These are phyloP conservation scores for Vitellaria paradoxa DNA, from an alignment of 179 eudicot genomes.

Conservation along the genomic window DNA sequence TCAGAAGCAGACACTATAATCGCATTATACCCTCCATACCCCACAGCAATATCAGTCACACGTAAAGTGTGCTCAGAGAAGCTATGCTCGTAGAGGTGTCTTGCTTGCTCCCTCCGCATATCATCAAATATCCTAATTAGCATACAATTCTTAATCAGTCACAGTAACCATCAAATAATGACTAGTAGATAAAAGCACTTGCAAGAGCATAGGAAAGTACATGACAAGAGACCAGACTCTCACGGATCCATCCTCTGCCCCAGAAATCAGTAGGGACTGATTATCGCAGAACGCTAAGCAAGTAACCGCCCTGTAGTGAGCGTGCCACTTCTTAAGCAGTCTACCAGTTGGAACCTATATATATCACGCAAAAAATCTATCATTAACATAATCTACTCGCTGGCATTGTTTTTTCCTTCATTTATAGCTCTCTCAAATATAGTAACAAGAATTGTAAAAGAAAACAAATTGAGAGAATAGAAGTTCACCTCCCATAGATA, in stretches of 20 bases:
- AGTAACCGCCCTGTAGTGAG: conserved; percentile 72
- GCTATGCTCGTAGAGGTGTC: conserved; percentile 52
- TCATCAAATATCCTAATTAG: conserved; percentile 77
- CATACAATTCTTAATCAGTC: conserved; percentile 1
- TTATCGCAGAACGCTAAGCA: conserved; percentile 71
- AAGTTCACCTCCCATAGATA: conserved; percentile 81
- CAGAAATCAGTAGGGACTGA: conserved; percentile 80
- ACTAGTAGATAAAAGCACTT: conserved; percentile 5
- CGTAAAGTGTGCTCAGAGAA: conserved; percentile 42
- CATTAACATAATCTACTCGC: not conserved
- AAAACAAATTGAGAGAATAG: not conserved
- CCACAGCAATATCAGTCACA: conserved; percentile 60
- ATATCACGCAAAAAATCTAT: not conserved
- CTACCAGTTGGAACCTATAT: conserved; percentile 74
- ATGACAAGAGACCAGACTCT: conserved; percentile 78
- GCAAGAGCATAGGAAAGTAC: conserved; percentile 29
- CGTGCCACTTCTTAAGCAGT: conserved; percentile 88
- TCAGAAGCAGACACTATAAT: conserved; percentile 80
- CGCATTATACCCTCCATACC: conserved; percentile 84
- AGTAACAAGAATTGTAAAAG: not conserved
- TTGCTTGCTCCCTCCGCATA: conserved; percentile 46
- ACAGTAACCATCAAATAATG: not conserved
- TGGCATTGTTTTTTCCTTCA: not conserved
- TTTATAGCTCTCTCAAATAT: not conserved
- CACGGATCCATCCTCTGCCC: conserved; percentile 87